Evolutionary conservation across 768 basidiomycete species (phyloP).

Genomic region (Serendipita indica): DNA sequence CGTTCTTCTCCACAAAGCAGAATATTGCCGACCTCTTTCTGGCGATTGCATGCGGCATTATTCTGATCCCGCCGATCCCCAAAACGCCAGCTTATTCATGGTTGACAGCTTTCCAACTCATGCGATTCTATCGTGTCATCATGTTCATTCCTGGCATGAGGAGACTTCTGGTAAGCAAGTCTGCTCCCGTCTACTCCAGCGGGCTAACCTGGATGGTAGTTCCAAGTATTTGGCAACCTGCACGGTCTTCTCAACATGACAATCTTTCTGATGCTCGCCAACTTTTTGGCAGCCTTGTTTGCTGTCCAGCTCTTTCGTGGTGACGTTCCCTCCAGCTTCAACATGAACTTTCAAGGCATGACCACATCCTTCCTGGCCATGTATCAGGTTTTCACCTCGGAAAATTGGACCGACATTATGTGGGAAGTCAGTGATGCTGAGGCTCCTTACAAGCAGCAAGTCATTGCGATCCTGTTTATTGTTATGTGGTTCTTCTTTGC

Average conservation of each 20-base stretch:
- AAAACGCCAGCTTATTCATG: conserved; percentile 58
- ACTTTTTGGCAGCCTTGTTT: conserved; percentile 70
- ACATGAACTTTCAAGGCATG: conserved; percentile 66
- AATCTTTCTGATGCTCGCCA: conserved; percentile 76
- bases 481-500: conserved; percentile 79
- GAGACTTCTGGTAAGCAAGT: conserved; percentile 52
- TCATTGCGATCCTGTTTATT: conserved; percentile 57
- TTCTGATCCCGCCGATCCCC: conserved; percentile 71
- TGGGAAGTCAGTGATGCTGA: conserved; percentile 52
- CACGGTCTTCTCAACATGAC: conserved; percentile 85
- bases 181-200: neutral
- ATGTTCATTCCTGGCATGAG: conserved; percentile 82
- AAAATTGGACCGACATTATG: conserved; percentile 80
- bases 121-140: conserved; percentile 84
- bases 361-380: conserved; percentile 76
- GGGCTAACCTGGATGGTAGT: conserved; percentile 26
- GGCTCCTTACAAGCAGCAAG: conserved; percentile 46
- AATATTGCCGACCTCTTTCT: conserved; percentile 69
- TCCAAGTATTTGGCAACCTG: conserved; percentile 84
- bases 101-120: conserved; percentile 78
- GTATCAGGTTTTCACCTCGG: conserved; percentile 83
- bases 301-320: conserved; percentile 76
- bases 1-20: conserved; percentile 40
- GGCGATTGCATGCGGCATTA: conserved; percentile 58
- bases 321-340: conserved; percentile 39